Conservation (phyloP, 129 eudicot genomes). For the Calendula officinalis region DNA sequence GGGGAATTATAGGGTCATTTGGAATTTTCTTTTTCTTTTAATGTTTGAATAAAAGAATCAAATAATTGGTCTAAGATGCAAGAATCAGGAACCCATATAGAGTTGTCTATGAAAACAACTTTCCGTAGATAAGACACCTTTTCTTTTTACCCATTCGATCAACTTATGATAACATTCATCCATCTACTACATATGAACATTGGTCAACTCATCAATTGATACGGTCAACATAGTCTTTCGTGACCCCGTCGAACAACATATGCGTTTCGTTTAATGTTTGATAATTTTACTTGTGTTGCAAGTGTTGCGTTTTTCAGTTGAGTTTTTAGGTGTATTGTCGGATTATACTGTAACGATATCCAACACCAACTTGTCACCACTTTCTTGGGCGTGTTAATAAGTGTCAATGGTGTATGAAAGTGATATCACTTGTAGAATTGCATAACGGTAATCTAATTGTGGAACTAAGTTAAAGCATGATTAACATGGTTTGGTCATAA, state of each 20-base stretch:
- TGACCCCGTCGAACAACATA: not conserved
- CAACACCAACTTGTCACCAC: constrained; percentile 1
- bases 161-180: constrained; percentile 7
- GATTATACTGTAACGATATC: not conserved
- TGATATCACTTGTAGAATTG: constrained; percentile 15
- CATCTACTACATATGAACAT: not conserved
- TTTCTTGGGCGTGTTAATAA: not conserved
- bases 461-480: constrained; percentile 12
- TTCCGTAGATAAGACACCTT: constrained; percentile 27
- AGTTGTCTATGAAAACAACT: constrained; percentile 27
- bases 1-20: constrained; percentile 24
- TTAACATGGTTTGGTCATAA: constrained; percentile 16
- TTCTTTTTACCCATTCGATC: constrained; percentile 2
- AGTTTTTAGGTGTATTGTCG: not conserved
- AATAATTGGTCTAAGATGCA: constrained; percentile 36
- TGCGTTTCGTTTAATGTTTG: not conserved
- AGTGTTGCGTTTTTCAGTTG: not conserved
- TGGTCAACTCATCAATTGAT: not conserved
- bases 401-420: not conserved
- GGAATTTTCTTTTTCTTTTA: constrained; percentile 20
- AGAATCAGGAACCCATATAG: constrained; percentile 38
- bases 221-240: not conserved
- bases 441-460: constrained; percentile 2
- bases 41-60: constrained; percentile 23
- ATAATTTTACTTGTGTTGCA: constrained; percentile 1